Percentiles rank a stretch among this genome's conserved stretches.
These are phyloP conservation scores for Hylodesmum podocarpum DNA, from an alignment of 306 rosid genomes.

Conservation along the genomic window DNA sequence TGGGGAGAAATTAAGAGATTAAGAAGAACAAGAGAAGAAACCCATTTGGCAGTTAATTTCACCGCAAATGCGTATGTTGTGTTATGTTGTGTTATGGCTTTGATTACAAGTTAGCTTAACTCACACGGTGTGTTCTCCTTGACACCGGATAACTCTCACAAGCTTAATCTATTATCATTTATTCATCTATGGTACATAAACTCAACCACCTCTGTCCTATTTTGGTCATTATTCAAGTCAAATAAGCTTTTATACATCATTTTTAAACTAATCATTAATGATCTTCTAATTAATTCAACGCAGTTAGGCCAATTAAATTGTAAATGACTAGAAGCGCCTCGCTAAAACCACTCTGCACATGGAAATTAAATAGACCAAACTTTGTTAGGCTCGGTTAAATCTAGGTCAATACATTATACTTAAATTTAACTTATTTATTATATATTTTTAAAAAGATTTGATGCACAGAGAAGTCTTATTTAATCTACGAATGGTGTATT, in stretches of 20 bases:
- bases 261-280: background rate
- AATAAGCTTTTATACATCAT: background rate
- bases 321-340: background rate
- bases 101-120: constrained; percentile 48
- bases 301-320: background rate
- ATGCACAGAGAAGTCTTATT: too few species aligned
- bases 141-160: background rate
- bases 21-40: constrained; percentile 24
- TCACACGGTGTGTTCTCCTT: constrained; percentile 53
- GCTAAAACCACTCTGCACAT: background rate
- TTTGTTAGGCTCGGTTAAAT: too few species aligned
- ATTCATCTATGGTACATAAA: background rate
- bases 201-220: background rate
- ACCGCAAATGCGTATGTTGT: constrained; percentile 19
- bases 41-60: constrained; percentile 35
- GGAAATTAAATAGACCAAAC: too few species aligned
- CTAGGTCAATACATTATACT: too few species aligned
- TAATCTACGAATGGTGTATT: too few species aligned
- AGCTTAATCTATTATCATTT: background rate
- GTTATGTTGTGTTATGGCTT: constrained; percentile 34
- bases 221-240: background rate
- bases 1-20: constrained; percentile 20
- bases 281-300: background rate
- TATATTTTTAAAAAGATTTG: too few species aligned
- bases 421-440: too few species aligned